Percentiles rank a stretch among this genome's conserved stretches.
These are phyloP conservation scores for Plectranthus barbatus DNA, from an alignment of 257 asterid genomes.

Conservation along the genomic window DNA sequence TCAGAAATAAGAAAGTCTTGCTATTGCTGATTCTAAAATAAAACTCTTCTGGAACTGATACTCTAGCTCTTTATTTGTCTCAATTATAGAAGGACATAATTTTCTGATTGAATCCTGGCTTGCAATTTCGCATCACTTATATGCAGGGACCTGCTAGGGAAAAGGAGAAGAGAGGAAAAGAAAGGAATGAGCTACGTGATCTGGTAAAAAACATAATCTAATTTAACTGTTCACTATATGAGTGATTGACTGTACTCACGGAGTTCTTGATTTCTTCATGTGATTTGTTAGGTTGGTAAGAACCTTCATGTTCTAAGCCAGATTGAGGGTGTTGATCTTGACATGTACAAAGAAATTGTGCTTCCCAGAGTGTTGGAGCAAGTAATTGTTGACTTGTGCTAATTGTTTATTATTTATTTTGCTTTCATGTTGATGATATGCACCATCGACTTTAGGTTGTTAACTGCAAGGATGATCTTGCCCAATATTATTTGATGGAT, in stretches of 20 bases:
- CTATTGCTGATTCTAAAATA: conserved; percentile 30
- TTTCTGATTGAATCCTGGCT: conserved; percentile 38
- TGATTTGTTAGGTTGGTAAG: conserved; percentile 76
- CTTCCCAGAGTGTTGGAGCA: conserved; percentile 97
- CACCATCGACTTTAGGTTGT: conserved; percentile 55
- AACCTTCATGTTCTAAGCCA: conserved; percentile 97
- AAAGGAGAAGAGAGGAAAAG: conserved; percentile 91
- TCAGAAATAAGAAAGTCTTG: conserved; percentile 25
- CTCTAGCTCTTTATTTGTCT: conserved; percentile 26
- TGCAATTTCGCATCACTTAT: conserved; percentile 36
- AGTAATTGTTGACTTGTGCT: conserved; percentile 34
- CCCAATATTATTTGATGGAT: conserved; percentile 95
- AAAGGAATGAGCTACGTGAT: conserved; percentile 98
- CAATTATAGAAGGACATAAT: conserved; percentile 20
- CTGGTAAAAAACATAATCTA: conserved; percentile 51
- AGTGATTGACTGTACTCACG: conserved; percentile 19
- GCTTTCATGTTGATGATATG: conserved; percentile 8
- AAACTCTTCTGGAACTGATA: conserved; percentile 32
- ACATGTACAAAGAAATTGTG: conserved; percentile 84
- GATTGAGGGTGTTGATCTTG: conserved; percentile 98
- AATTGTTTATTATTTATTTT: neutral
- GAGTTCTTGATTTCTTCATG: conserved; percentile 14
- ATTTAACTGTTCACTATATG: conserved; percentile 8
- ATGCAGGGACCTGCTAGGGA: conserved; percentile 96
- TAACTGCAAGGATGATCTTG: conserved; percentile 96